A percentile compares a stretch with the other conserved stretches of the same genome.
These are phyloP conservation scores for Trichocomaceae sp. DNA, from an alignment of 2,329 filamentous ascomycete genomes.

Conservation along the genomic window DNA sequence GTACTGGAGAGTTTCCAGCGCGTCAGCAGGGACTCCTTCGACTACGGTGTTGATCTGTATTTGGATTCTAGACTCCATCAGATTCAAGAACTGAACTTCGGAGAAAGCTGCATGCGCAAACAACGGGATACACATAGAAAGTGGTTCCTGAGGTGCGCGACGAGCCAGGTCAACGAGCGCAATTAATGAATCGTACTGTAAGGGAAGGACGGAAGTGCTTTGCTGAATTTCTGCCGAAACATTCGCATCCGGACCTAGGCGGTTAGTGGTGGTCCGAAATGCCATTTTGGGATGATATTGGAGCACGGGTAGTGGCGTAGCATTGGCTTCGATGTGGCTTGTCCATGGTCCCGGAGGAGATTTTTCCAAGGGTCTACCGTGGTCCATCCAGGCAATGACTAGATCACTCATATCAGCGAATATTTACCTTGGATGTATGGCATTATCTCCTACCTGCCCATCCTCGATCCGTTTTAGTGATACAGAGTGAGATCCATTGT, in stretches of 20 bases:
- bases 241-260: neutral
- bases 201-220: neutral
- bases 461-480: neutral
- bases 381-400: conserved; percentile 4
- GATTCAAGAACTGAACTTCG: neutral
- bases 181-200: neutral
- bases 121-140: neutral
- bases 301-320: neutral
- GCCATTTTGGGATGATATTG: conserved; percentile 1
- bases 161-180: neutral
- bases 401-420: neutral
- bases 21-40: neutral
- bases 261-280: neutral
- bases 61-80: neutral
- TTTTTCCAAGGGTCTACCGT: neutral
- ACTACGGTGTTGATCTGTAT: neutral
- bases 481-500: neutral
- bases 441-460: conserved; percentile 1
- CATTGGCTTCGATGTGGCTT: neutral
- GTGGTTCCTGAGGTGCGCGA: neutral
- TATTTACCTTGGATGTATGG: neutral
- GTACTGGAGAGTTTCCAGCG: neutral
- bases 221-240: neutral
- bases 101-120: neutral
- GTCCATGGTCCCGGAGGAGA: neutral